phyloP scores from a whole-genome alignment of 2,329 filamentous ascomycete genomes.

The Neonectria punicea region DNA sequence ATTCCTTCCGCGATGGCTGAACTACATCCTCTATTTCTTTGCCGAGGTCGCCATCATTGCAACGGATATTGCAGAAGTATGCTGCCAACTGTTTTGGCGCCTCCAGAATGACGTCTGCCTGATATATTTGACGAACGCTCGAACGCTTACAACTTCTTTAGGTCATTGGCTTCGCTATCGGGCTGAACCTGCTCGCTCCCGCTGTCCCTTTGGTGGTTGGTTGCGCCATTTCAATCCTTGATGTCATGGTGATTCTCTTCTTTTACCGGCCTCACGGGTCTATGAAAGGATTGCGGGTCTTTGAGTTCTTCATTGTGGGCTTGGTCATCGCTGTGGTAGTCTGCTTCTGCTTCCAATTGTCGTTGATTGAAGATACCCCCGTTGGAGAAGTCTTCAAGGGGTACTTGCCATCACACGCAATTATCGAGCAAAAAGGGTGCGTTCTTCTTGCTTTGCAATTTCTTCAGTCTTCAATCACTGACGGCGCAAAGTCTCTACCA shows the following conservation, averaged over 20 bases:
- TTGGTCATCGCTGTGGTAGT: constrained; percentile 75
- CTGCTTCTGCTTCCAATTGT: constrained; percentile 77
- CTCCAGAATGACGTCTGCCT: neutral
- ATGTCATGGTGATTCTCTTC: constrained; percentile 74
- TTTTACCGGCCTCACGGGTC: constrained; percentile 71
- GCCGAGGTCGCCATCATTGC: constrained; percentile 76
- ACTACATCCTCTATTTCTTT: constrained; percentile 68
- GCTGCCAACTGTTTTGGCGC: neutral
- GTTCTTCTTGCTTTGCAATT: constrained; percentile 11
- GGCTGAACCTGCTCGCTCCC: constrained; percentile 72
- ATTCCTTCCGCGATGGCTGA: constrained; percentile 74
- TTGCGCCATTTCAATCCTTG: constrained; percentile 74
- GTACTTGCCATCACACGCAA: constrained; percentile 69
- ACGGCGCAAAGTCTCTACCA: constrained; percentile 62
- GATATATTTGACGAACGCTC: no score
- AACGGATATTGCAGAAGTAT: constrained; percentile 73
- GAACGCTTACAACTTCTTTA: constrained; percentile 8
- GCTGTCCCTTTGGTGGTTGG: constrained; percentile 73
- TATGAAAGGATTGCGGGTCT: constrained; percentile 69
- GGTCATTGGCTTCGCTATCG: constrained; percentile 78
- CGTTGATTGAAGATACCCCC: constrained; percentile 65
- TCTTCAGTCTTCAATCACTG: constrained; percentile 30
- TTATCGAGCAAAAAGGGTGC: constrained; percentile 67
- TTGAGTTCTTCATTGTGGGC: constrained; percentile 71
- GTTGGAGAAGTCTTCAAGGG: constrained; percentile 71